Percentiles rank a stretch among this genome's conserved stretches.
phyloP scores from a whole-genome alignment of 1,139 yeast species.

The Nakaseomyces nivariensis region DNA sequence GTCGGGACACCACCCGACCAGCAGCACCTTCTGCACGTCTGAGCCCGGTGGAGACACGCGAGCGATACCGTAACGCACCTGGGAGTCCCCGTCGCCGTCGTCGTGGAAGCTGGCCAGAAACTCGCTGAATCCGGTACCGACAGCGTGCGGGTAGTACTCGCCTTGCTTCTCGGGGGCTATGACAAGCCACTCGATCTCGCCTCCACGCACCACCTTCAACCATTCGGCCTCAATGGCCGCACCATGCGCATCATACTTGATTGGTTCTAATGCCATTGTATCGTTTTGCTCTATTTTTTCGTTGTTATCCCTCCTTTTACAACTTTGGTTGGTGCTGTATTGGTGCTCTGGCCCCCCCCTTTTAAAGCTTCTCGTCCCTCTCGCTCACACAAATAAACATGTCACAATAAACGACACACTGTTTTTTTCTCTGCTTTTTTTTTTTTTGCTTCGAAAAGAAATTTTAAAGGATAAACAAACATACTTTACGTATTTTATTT shows the following conservation, averaged over 20 bases:
- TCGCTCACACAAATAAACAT: too few relatives aligned
- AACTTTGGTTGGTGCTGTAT: too few relatives aligned
- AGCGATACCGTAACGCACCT: constrained; percentile 80
- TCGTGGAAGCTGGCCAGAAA: constrained; percentile 61
- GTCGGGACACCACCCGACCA: constrained; percentile 93
- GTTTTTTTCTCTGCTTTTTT: neutral
- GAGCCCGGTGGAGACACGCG: constrained; percentile 85
- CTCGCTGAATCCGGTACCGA: constrained; percentile 59
- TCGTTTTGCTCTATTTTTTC: neutral
- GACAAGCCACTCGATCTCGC: constrained; percentile 47
- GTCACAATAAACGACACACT: too few relatives aligned
- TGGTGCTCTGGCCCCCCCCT: too few relatives aligned
- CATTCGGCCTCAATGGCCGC: constrained; percentile 53
- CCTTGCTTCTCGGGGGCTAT: constrained; percentile 43
- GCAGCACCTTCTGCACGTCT: constrained; percentile 70
- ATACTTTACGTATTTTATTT: too few relatives aligned
- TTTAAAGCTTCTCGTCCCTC: too few relatives aligned
- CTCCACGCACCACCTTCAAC: constrained; percentile 55
- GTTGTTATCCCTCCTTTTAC: neutral
- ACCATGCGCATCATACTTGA: constrained; percentile 39
- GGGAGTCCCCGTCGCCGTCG: constrained; percentile 48
- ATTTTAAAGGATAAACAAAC: too few relatives aligned
- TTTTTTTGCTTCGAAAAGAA: neutral
- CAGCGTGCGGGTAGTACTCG: constrained; percentile 46
- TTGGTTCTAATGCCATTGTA: constrained; percentile 30